Conservation (phyloP, 1,139 yeast species). For the Zygoascus hellenicus region DNA sequence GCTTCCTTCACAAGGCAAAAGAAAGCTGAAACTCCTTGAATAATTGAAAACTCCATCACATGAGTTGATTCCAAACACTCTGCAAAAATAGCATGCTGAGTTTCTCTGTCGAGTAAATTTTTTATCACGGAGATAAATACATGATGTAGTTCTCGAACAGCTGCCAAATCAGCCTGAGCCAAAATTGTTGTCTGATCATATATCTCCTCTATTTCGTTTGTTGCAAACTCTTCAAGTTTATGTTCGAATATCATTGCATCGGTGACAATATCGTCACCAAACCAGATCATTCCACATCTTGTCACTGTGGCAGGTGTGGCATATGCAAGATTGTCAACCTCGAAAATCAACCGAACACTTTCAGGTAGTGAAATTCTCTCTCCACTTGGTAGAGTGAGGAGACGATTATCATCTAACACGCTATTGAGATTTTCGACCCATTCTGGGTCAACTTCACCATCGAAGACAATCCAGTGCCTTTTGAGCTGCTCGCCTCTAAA, state of each 20-base stretch:
- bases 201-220: constrained; percentile 26
- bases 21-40: constrained; percentile 40
- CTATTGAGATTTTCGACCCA: constrained; percentile 93
- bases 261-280: constrained; percentile 40
- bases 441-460: constrained; percentile 90
- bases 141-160: no score
- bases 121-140: constrained; percentile 10
- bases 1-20: constrained; percentile 30
- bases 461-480: constrained; percentile 76
- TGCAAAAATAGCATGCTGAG: constrained; percentile 20
- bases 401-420: constrained; percentile 80
- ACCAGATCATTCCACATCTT: constrained; percentile 87
- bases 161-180: constrained; percentile 12
- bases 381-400: constrained; percentile 83
- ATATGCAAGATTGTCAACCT: constrained; percentile 56
- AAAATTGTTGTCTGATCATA: constrained; percentile 26
- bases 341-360: constrained; percentile 66
- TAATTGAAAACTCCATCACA: constrained; percentile 47
- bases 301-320: constrained; percentile 92
- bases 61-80: constrained; percentile 37
- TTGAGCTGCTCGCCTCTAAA: constrained; percentile 53
- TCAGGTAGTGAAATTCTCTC: constrained; percentile 68
- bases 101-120: constrained; percentile 19
- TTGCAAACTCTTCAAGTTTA: constrained; percentile 19
- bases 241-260: constrained; percentile 27